Evolutionary conservation across 2,329 filamentous ascomycete species (phyloP).

Genomic region (Colletotrichum tofieldiae): DNA sequence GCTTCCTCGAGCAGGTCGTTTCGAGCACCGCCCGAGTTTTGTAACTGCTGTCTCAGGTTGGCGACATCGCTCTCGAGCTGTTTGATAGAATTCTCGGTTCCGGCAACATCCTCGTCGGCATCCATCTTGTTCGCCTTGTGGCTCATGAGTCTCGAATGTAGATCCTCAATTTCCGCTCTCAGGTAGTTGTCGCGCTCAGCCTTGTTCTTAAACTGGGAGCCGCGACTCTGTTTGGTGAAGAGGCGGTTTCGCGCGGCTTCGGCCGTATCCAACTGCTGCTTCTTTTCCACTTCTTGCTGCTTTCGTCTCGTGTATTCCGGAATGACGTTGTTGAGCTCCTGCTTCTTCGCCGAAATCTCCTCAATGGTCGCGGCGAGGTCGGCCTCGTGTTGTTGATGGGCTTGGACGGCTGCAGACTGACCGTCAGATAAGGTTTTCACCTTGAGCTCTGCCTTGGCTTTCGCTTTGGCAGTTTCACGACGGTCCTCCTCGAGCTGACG

Average conservation of each 20-base stretch:
- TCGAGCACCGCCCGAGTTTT: constrained; percentile 84
- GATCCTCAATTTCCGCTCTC: constrained; percentile 83
- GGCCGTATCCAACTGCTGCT: constrained; percentile 81
- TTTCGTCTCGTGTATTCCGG: constrained; percentile 84
- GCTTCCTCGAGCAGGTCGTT: constrained; percentile 81
- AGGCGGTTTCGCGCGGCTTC: constrained; percentile 84
- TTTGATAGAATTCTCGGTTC: constrained; percentile 80
- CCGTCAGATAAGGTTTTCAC: constrained; percentile 88
- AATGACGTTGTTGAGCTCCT: constrained; percentile 80
- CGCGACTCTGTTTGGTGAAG: constrained; percentile 92
- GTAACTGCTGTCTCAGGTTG: constrained; percentile 79
- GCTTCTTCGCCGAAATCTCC: constrained; percentile 83
- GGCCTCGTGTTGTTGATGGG: constrained; percentile 78
- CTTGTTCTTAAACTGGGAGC: constrained; percentile 89
- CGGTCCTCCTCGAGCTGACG: constrained; percentile 91
- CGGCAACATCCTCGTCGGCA: constrained; percentile 84
- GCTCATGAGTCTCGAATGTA: constrained; percentile 81
- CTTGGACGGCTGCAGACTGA: constrained; percentile 82
- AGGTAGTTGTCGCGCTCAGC: constrained; percentile 89
- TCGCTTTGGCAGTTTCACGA: constrained; percentile 82
- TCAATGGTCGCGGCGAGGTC: constrained; percentile 81
- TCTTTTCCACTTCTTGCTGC: constrained; percentile 79
- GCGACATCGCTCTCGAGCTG: constrained; percentile 81
- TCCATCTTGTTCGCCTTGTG: constrained; percentile 90
- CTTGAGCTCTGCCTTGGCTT: constrained; percentile 89